phyloP scores from a whole-genome alignment of 805 yeast species.

The Saccharomycopsis amapae region DNA sequence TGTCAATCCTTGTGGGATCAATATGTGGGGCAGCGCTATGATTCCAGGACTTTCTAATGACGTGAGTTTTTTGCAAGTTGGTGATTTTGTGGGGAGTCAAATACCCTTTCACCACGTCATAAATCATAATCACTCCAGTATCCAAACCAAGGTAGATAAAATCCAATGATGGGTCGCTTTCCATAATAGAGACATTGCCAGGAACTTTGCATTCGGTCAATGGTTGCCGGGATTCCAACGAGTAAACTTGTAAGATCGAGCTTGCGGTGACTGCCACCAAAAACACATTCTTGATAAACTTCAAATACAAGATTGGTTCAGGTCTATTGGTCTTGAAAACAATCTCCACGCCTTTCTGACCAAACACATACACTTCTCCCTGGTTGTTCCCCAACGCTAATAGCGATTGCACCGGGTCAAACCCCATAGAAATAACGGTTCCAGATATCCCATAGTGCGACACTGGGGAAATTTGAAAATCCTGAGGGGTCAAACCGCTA shows the following conservation, averaged over 20 bases:
- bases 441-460: constrained; percentile 54
- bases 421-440: constrained; percentile 58
- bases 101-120: constrained; percentile 72
- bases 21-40: not conserved
- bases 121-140: constrained; percentile 66
- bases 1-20: no score
- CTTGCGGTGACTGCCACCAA: constrained; percentile 62
- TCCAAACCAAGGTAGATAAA: constrained; percentile 77
- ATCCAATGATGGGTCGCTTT: constrained; percentile 80
- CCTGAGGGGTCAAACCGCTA: constrained; percentile 25
- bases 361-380: constrained; percentile 72
- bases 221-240: constrained; percentile 55
- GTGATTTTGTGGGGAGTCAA: constrained; percentile 61
- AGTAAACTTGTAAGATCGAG: constrained; percentile 58
- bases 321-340: constrained; percentile 47
- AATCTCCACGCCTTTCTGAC: constrained; percentile 74
- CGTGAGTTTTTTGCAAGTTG: constrained; percentile 68
- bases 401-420: constrained; percentile 83
- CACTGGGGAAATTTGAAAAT: constrained; percentile 22
- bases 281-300: constrained; percentile 75
- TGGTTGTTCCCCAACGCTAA: constrained; percentile 70
- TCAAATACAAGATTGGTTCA: constrained; percentile 45
- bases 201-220: constrained; percentile 57
- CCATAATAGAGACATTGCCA: constrained; percentile 60
- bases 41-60: not conserved